These are phyloP conservation scores for Luffa aegyptiaca DNA, from an alignment of 306 rosid species.

Conservation along the genomic window DNA sequence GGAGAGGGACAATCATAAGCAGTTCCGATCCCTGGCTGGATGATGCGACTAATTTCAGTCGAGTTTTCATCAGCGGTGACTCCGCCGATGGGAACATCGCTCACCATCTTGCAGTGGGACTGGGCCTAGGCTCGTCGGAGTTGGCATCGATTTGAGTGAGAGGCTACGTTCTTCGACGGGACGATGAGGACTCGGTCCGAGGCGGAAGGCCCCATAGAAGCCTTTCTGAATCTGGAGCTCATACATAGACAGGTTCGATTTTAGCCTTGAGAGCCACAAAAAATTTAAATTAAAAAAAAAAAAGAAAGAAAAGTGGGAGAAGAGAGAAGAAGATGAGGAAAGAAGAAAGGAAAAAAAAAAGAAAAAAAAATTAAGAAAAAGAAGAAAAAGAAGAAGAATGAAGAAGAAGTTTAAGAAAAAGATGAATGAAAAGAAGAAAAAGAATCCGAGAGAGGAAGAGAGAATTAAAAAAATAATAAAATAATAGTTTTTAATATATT, in stretches of 20 bases:
- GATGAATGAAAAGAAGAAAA: too few relatives aligned
- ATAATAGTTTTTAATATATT: too few relatives aligned
- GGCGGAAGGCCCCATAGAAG: slow-evolving; percentile 65
- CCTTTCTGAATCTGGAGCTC: slow-evolving; percentile 75
- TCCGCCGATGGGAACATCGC: slow-evolving; percentile 79
- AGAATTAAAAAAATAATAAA: too few relatives aligned
- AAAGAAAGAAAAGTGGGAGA: too few relatives aligned
- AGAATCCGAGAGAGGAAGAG: too few relatives aligned
- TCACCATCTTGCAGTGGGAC: slow-evolving; percentile 49
- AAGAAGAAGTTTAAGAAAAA: too few relatives aligned
- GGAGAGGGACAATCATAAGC: too few relatives aligned
- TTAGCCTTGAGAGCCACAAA: neutral
- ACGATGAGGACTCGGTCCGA: slow-evolving; percentile 34
- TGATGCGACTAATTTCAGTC: slow-evolving; percentile 47
- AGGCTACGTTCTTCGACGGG: slow-evolving; percentile 70
- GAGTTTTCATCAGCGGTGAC: slow-evolving; percentile 65
- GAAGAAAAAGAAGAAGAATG: too few relatives aligned
- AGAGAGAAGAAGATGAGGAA: too few relatives aligned
- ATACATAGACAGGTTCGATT: slow-evolving; percentile 55
- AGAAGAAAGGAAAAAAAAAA: too few relatives aligned
- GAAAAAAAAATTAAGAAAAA: too few relatives aligned
- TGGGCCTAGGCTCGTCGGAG: slow-evolving; percentile 34
- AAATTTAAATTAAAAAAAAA: neutral
- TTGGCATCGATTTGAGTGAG: slow-evolving; percentile 43
- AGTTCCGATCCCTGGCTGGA: slow-evolving; percentile 60